These are phyloP conservation scores for Jimgerdemannia lactiflua DNA, from an alignment of 192 early-diverging fungal species.

Conservation along the genomic window DNA sequence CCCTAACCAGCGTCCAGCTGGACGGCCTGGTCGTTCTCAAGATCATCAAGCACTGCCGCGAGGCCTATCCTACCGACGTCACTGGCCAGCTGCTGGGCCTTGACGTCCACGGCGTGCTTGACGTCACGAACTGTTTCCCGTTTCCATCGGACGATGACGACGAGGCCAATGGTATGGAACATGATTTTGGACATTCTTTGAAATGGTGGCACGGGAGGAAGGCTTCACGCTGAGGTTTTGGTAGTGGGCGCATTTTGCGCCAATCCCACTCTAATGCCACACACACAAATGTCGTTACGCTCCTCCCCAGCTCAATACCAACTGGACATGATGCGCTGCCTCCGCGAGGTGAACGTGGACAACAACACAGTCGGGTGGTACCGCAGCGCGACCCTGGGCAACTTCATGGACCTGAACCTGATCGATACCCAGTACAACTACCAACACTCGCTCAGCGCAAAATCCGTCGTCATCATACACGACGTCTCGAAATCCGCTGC, in stretches of 20 bases:
- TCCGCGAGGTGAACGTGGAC: conserved; percentile 93
- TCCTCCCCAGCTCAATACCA: conserved; percentile 75
- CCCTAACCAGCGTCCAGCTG: neutral
- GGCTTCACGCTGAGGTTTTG: no score
- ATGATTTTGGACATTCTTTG: conserved; percentile 1
- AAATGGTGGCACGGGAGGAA: neutral
- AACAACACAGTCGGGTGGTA: conserved; percentile 98
- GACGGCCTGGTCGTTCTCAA: conserved; percentile 65
- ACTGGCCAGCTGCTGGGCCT: conserved; percentile 95
- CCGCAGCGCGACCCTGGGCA: conserved; percentile 85
- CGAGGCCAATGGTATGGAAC: conserved; percentile 50
- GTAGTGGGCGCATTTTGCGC: no score
- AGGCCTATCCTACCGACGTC: conserved; percentile 71
- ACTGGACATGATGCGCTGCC: conserved; percentile 89
- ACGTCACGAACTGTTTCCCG: conserved; percentile 92
- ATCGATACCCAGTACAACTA: conserved; percentile 91
- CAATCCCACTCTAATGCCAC: no score
- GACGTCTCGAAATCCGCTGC: conserved; percentile 82
- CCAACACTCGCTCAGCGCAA: conserved; percentile 76
- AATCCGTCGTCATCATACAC: conserved; percentile 92
- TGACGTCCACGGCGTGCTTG: conserved; percentile 85
- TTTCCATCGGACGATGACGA: conserved; percentile 57
- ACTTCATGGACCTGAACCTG: conserved; percentile 86
- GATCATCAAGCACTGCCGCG: conserved; percentile 96
- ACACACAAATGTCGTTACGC: neutral